These are phyloP conservation scores for Gaultheria prostrata DNA, from an alignment of 148 eudicot genomes.

Conservation along the genomic window DNA sequence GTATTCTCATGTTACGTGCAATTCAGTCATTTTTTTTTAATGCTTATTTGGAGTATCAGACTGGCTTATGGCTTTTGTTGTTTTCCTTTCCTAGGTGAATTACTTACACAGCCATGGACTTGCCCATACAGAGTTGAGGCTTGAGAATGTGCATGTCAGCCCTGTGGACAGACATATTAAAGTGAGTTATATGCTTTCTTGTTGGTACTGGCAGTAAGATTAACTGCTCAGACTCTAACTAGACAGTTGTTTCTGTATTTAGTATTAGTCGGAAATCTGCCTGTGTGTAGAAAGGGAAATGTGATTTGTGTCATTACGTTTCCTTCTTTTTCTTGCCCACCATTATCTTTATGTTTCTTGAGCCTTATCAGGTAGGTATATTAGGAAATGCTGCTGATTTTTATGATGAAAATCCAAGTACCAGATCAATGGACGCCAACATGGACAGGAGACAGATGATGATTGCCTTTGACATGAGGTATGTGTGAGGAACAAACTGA, in stretches of 20 bases:
- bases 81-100: slow-evolving; percentile 63
- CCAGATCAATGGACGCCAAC: slow-evolving; percentile 34
- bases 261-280: not conserved
- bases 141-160: slow-evolving; percentile 91
- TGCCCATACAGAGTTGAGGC: slow-evolving; percentile 95
- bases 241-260: not conserved
- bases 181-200: slow-evolving; percentile 43
- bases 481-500: slow-evolving; percentile 12
- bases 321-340: slow-evolving; percentile 1
- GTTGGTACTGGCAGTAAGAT: not conserved
- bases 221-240: not conserved
- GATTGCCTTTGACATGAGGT: slow-evolving; percentile 99
- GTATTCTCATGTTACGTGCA: not conserved
- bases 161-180: slow-evolving; percentile 94
- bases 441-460: slow-evolving; percentile 78
- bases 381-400: slow-evolving; percentile 96
- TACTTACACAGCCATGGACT: slow-evolving; percentile 98
- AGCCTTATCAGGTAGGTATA: slow-evolving; percentile 69
- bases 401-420: slow-evolving; percentile 44
- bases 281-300: not conserved
- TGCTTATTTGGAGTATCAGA: not conserved
- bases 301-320: not conserved
- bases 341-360: slow-evolving; percentile 17
- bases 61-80: slow-evolving; percentile 10
- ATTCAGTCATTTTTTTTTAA: not conserved